Evolutionary conservation across 768 basidiomycete genomes (phyloP), one percentile per base, ranked within the genome.

Genomic region (Collybia sordida): DNA sequence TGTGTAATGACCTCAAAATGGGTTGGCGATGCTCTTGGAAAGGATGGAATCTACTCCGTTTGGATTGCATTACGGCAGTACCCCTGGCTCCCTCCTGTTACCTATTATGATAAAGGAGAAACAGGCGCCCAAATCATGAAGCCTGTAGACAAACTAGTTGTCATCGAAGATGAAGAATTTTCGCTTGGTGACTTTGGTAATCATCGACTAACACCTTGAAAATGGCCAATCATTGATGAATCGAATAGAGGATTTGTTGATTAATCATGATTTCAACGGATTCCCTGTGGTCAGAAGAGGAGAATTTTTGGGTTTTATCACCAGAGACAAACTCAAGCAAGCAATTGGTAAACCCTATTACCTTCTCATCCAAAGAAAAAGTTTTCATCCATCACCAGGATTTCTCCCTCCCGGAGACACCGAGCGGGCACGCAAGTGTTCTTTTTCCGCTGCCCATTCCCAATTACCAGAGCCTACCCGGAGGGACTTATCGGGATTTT

Each of bases 1-100:
- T 82, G 81, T 47, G 85, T 89, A 45, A 86, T 88, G 82, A 79
- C 81, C 17, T 74, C 85, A 6, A 89, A 89, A 70, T 88, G 83
- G 82, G 82, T 88, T 8, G 87, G 81, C 6, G 87, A 89, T 59
- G 85, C 84, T 11, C 72, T 86, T 47, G 82, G 80, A 3, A 79
- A 77, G 52, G 84, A 85, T 53, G 85, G 85, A 14, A 86, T 87
- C 40, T 89, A 88, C 59, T 66, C 82, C 23, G 79, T 78, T 15
- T 88, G 86, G 86, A 88, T 88, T 48, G 80, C 85, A 8, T 78
- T 88, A 75, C 74, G 79, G 49, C 74, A 75, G 25, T 88, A 88
- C 59, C 83, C 86, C 2, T 88, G 85, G 84, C 73, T 89, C 3
- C 79, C 85, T 11, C 78, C 81, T 17, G 70, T 77, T 21, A 81